Percentiles rank a stretch among this genome's conserved stretches.
Evolutionary conservation across 2,329 filamentous ascomycete genomes (phyloP).

Genomic region (Calonectria pteridis): DNA sequence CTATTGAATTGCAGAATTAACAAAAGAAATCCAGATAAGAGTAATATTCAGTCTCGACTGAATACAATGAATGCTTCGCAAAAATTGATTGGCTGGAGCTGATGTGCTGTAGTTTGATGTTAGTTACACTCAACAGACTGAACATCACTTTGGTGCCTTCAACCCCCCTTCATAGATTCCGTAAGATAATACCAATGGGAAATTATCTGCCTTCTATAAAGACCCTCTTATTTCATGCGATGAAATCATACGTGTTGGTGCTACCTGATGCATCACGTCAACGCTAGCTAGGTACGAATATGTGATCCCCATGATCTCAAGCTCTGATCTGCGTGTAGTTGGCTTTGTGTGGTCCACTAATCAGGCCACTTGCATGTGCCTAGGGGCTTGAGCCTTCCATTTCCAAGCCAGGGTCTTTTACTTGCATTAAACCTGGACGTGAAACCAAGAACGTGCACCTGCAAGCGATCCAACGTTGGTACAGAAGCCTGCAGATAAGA

Average conservation of each 20-base stretch:
- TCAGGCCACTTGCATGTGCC: background rate
- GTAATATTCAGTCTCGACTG: background rate
- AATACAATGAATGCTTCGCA: too few species aligned
- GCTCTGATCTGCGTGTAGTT: too few species aligned
- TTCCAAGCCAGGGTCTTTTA: background rate
- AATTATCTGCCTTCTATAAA: background rate
- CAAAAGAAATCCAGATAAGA: background rate
- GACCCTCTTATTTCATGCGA: background rate
- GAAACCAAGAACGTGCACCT: background rate
- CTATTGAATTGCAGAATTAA: background rate
- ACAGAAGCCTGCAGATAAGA: background rate
- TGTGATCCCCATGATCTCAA: background rate
- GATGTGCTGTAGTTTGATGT: background rate
- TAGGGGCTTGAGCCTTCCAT: background rate
- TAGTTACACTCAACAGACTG: background rate
- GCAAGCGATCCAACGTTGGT: too few species aligned
- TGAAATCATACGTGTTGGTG: background rate
- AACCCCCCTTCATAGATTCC: background rate
- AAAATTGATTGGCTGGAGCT: background rate
- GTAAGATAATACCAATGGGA: background rate
- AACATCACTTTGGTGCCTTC: background rate
- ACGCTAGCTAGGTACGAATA: background rate
- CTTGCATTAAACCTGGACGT: background rate
- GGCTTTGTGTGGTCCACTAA: background rate
- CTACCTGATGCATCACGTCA: background rate